A percentile compares a stretch with the other conserved stretches of the same genome.
Conservation (phyloP, 2,329 filamentous ascomycete genomes). For the Ramichloridium luteum region DNA sequence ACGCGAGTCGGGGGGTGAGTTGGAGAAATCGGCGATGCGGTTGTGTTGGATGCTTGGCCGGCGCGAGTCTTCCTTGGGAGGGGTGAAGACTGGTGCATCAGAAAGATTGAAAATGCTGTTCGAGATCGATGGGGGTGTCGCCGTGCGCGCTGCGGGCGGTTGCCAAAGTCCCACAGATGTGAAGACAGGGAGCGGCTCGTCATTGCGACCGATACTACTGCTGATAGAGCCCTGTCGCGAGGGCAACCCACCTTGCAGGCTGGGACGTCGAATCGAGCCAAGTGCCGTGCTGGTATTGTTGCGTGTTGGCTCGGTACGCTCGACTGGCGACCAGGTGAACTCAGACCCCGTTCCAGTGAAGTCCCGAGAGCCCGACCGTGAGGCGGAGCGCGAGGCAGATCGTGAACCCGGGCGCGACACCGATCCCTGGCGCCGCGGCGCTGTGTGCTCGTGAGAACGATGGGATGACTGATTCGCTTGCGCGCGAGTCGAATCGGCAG, state of each 20-base stretch:
- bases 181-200: too few species aligned
- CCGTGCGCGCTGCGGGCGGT: not conserved
- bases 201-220: too few species aligned
- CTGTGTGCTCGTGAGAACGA: too few species aligned
- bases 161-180: not conserved
- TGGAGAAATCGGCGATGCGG: constrained; percentile 25
- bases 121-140: not conserved
- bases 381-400: too few species aligned
- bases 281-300: constrained; percentile 13
- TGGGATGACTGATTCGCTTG: too few species aligned
- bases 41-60: constrained; percentile 11
- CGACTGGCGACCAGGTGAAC: too few species aligned
- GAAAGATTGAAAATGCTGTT: too few species aligned
- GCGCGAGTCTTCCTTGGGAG: not conserved
- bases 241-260: constrained; percentile 3
- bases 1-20: constrained; percentile 18
- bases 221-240: constrained; percentile 6
- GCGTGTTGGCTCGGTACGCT: too few species aligned
- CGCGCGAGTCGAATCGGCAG: constrained; percentile 32
- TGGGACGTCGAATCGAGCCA: constrained; percentile 14
- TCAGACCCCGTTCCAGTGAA: too few species aligned
- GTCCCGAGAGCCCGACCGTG: too few species aligned
- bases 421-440: too few species aligned
- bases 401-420: too few species aligned
- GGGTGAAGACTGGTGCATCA: not conserved